Conservation (phyloP, 305 asterid species). For the Striga hermonthica region DNA sequence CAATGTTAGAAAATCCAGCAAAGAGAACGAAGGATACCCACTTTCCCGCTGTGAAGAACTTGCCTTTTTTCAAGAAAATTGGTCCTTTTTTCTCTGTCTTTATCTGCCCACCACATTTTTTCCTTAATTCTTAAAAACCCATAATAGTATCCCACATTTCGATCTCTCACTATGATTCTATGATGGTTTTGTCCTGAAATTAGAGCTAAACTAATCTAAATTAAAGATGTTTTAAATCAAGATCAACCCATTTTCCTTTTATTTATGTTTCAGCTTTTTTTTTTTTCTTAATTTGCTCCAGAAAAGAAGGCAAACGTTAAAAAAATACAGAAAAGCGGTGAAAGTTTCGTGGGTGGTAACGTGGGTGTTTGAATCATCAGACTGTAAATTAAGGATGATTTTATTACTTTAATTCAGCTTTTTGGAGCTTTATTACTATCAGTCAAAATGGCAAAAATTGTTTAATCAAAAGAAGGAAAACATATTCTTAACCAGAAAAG, state of each 20-base stretch:
- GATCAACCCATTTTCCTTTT: slow-evolving; percentile 20
- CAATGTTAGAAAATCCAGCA: slow-evolving; percentile 23
- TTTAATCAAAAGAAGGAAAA: too few relatives aligned
- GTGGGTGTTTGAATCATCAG: slow-evolving; percentile 51
- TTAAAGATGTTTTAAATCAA: slow-evolving; percentile 2
- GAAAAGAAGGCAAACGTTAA: slow-evolving; percentile 21
- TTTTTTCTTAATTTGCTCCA: neutral
- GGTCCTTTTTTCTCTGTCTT: neutral
- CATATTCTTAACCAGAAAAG: too few relatives aligned
- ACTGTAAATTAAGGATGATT: neutral
- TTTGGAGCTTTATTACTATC: too few relatives aligned
- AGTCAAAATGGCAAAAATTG: too few relatives aligned
- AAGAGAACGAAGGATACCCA: slow-evolving; percentile 17
- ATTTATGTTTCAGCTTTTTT: neutral
- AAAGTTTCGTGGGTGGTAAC: slow-evolving; percentile 40
- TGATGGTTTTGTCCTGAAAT: neutral
- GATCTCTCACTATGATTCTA: neutral
- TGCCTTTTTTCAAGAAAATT: slow-evolving; percentile 27
- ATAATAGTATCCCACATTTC: slow-evolving; percentile 9
- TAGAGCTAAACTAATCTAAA: neutral
- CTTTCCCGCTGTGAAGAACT: slow-evolving; percentile 18
- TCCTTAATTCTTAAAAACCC: slow-evolving; percentile 21
- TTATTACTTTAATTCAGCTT: slow-evolving; percentile 15
- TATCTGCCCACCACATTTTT: neutral
- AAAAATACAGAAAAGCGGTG: slow-evolving; percentile 10